Conservation (phyloP, 2,329 filamentous ascomycete species). For the Niveomyces coronatus region DNA sequence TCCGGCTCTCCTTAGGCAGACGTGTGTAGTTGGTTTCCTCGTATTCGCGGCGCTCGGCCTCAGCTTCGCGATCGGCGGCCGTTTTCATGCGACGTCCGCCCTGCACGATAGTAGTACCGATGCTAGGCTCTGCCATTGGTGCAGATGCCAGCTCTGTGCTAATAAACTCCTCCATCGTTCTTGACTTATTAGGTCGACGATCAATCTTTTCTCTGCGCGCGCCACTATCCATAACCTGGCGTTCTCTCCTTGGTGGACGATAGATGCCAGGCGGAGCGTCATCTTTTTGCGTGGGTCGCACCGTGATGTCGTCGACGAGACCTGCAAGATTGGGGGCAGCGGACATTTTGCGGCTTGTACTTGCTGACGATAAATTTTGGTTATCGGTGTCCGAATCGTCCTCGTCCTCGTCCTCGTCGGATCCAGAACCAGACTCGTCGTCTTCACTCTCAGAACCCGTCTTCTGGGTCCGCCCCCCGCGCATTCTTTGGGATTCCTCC, state of each 20-base stretch:
- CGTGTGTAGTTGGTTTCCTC: constrained; percentile 90
- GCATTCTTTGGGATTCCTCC: constrained; percentile 24
- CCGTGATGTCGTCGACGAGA: constrained; percentile 24
- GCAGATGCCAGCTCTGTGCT: constrained; percentile 72
- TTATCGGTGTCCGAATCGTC: constrained; percentile 20
- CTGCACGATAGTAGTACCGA: constrained; percentile 77
- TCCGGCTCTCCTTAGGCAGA: constrained; percentile 78
- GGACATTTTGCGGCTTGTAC: constrained; percentile 17
- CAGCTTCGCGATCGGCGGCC: constrained; percentile 61
- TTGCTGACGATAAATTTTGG: constrained; percentile 11
- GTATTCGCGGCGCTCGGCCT: constrained; percentile 72
- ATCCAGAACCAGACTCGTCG: constrained; percentile 19
- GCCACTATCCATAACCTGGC: constrained; percentile 68
- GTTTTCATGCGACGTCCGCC: constrained; percentile 74
- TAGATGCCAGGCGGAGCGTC: constrained; percentile 60
- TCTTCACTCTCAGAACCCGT: constrained; percentile 13
- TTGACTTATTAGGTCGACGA: constrained; percentile 59
- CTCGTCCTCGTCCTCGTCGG: constrained; percentile 24
- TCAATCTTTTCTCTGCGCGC: constrained; percentile 47
- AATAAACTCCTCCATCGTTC: constrained; percentile 87
- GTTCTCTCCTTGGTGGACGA: constrained; percentile 77
- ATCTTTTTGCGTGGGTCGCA: constrained; percentile 17
- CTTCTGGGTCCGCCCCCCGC: constrained; percentile 18
- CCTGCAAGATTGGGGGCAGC: constrained; percentile 23
- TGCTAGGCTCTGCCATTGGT: constrained; percentile 76